Evolutionary conservation across 1,284 basidiomycete genomes (phyloP).

Genomic region (Ceratobasidium sp.): DNA sequence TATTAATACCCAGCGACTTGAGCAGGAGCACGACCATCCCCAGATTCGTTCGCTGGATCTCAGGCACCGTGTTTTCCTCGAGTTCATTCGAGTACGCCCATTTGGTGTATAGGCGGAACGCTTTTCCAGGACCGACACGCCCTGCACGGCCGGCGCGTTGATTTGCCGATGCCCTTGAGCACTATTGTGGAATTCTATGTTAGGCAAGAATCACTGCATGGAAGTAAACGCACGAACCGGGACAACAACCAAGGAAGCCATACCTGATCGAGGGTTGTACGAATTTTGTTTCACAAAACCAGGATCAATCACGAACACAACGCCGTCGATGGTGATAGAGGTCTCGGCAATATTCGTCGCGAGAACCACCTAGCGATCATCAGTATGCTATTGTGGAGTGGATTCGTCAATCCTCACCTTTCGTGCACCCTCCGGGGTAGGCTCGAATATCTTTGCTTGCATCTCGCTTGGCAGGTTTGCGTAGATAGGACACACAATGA

Average conservation of each 20-base stretch:
- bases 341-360: slow-evolving; percentile 99
- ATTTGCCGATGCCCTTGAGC: slow-evolving; percentile 96
- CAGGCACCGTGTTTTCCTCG: slow-evolving; percentile 71
- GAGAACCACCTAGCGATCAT: slow-evolving; percentile 76
- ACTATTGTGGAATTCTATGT: slow-evolving; percentile 63
- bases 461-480: slow-evolving; percentile 98
- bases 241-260: slow-evolving; percentile 94
- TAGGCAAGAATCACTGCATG: slow-evolving; percentile 1
- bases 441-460: slow-evolving; percentile 99
- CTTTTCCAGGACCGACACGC: slow-evolving; percentile 97
- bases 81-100: slow-evolving; percentile 74
- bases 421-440: slow-evolving; percentile 94
- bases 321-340: slow-evolving; percentile 97
- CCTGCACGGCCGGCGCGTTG: slow-evolving; percentile 98
- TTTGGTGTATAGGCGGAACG: slow-evolving; percentile 86
- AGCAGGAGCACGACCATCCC: slow-evolving; percentile 70
- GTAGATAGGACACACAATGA: slow-evolving; percentile 97
- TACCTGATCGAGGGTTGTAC: slow-evolving; percentile 96
- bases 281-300: slow-evolving; percentile 99
- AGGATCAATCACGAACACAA: slow-evolving; percentile 98
- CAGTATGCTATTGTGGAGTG: not conserved
- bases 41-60: slow-evolving; percentile 66
- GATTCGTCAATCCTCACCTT: slow-evolving; percentile 66
- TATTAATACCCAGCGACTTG: slow-evolving; percentile 74
- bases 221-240: slow-evolving; percentile 71